Percentiles rank a stretch among this genome's conserved stretches.
Conservation (phyloP, 495 filamentous ascomycete genomes). For the Niebla homalea region DNA sequence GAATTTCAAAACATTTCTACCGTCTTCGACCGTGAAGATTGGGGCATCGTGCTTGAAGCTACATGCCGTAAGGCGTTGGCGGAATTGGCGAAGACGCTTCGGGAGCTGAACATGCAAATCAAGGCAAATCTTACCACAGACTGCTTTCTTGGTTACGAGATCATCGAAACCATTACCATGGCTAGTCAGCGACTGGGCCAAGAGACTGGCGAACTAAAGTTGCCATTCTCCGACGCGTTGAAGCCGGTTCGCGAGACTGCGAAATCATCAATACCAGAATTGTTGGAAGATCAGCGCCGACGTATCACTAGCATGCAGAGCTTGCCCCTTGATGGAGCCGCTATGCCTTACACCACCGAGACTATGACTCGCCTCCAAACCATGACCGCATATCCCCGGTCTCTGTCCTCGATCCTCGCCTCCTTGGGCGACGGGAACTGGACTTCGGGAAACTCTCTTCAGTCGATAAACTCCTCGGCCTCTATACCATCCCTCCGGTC, state of each 20-base stretch:
- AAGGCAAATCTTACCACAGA: conserved; percentile 76
- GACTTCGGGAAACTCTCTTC: conserved; percentile 36
- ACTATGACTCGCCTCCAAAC: conserved; percentile 78
- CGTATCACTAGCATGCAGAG: conserved; percentile 44
- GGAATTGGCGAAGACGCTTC: conserved; percentile 73
- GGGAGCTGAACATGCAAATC: conserved; percentile 82
- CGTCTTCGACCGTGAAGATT: conserved; percentile 75
- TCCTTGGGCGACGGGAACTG: conserved; percentile 90
- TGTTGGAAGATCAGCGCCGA: conserved; percentile 76
- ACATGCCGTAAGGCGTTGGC: conserved; percentile 64
- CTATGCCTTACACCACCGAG: conserved; percentile 65
- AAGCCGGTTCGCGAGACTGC: conserved; percentile 85
- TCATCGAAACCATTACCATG: conserved; percentile 78
- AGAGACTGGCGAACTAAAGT: conserved; percentile 75
- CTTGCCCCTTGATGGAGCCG: conserved; percentile 67
- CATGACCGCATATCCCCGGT: conserved; percentile 76
- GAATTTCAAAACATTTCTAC: conserved; percentile 81
- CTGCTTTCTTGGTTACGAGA: conserved; percentile 92
- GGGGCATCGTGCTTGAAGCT: conserved; percentile 59
- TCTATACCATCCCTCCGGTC: conserved; percentile 56
- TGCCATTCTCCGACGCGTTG: conserved; percentile 66
- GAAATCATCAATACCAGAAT: conserved; percentile 67
- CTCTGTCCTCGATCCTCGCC: conserved; percentile 77
- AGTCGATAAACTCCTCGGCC: conserved; percentile 40
- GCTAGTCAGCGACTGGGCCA: conserved; percentile 67